These are phyloP conservation scores for Fusarium coffeatum DNA, from an alignment of 2,329 filamentous ascomycete species.

Conservation along the genomic window DNA sequence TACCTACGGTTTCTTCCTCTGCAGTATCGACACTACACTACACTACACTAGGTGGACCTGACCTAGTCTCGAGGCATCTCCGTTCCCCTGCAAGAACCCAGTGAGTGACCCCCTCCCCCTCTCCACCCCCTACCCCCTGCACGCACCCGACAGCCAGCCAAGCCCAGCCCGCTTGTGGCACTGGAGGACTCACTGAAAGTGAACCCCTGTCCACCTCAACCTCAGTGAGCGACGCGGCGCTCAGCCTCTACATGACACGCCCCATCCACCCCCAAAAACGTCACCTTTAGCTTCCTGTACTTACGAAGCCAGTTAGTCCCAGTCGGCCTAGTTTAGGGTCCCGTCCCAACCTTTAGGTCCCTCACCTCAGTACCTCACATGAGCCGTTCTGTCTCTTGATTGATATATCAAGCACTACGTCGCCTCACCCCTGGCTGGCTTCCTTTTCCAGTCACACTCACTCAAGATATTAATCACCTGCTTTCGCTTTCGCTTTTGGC, in stretches of 20 bases:
- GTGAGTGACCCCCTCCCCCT: constrained; percentile 14
- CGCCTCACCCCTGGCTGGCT: constrained; percentile 35
- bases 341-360: constrained; percentile 7
- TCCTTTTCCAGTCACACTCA: constrained; percentile 37
- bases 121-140: constrained; percentile 1
- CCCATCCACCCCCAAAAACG: constrained; percentile 51
- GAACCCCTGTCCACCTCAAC: constrained; percentile 22
- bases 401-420: constrained; percentile 48
- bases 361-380: constrained; percentile 45
- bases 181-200: constrained; percentile 12
- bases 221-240: constrained; percentile 32
- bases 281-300: constrained; percentile 50
- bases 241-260: constrained; percentile 56
- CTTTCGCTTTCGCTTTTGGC: constrained; percentile 23
- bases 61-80: constrained; percentile 39
- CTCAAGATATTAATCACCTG: constrained; percentile 32
- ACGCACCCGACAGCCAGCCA: constrained; percentile 3
- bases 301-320: constrained; percentile 48
- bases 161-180: constrained; percentile 40
- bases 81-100: constrained; percentile 22
- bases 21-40: neutral
- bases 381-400: constrained; percentile 46
- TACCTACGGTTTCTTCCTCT: constrained; percentile 6
- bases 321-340: constrained; percentile 46
- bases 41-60: constrained; percentile 19